Percentiles rank a stretch among this genome's conserved stretches.
phyloP scores from a whole-genome alignment of 148 eudicot species.

The Vaccinium macrocarpon region DNA sequence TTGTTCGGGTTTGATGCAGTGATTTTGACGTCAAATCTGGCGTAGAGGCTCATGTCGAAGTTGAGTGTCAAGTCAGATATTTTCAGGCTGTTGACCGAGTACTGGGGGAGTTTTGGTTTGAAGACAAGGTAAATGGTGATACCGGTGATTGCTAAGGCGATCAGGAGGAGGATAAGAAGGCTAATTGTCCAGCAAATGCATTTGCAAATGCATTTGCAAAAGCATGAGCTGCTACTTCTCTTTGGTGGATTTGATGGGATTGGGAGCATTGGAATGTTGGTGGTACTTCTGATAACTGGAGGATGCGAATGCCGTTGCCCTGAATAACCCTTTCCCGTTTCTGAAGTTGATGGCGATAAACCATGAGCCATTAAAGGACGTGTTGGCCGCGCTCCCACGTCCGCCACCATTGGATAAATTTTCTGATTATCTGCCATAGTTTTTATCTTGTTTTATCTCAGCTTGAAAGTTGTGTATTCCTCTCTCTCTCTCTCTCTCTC shows the following conservation, averaged over 20 bases:
- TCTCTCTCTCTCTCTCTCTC: neutral
- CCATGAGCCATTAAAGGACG: conserved; percentile 15
- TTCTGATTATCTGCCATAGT: conserved; percentile 29
- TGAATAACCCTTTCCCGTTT: neutral
- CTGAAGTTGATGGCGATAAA: conserved; percentile 3
- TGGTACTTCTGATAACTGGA: neutral
- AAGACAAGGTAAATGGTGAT: conserved; percentile 57
- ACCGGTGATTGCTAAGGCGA: conserved; percentile 39
- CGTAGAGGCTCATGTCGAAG: conserved; percentile 66
- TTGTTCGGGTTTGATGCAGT: conserved; percentile 74
- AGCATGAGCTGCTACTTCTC: conserved; percentile 23
- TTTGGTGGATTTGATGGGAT: conserved; percentile 19
- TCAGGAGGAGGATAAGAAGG: conserved; percentile 39
- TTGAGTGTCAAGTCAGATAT: conserved; percentile 69
- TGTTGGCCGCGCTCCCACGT: conserved; percentile 22
- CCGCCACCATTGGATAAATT: conserved; percentile 31
- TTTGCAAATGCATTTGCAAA: conserved; percentile 54
- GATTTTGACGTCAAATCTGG: conserved; percentile 69
- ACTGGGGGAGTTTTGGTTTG: conserved; percentile 73
- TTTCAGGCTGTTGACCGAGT: conserved; percentile 59
- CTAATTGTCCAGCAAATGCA: conserved; percentile 61
- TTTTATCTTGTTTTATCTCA: neutral
- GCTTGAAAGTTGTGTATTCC: neutral
- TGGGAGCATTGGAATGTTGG: neutral
- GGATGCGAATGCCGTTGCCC: neutral